Percentiles rank a stretch among this genome's conserved stretches.
These are phyloP conservation scores for Sphagnurus paluster DNA, from an alignment of 1,284 basidiomycete species.

Conservation along the genomic window DNA sequence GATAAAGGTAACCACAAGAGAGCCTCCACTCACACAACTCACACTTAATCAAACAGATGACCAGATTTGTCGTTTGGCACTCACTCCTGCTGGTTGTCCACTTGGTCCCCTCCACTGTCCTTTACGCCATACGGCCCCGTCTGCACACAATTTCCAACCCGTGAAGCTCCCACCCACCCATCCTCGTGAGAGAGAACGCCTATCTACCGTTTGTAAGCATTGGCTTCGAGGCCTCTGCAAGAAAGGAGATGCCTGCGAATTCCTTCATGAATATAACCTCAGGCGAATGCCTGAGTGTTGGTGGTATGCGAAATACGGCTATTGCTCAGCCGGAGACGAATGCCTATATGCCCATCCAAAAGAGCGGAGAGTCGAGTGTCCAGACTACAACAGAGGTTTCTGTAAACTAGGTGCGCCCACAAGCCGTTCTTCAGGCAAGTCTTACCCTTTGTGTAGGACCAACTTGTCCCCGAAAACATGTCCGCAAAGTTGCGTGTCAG, in stretches of 20 bases:
- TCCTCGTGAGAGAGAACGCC: constrained; percentile 81
- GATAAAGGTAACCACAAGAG: constrained; percentile 72
- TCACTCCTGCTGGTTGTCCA: constrained; percentile 83
- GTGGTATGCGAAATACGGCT: constrained; percentile 98
- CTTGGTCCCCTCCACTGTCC: constrained; percentile 88
- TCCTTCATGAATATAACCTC: constrained; percentile 98
- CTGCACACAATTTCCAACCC: constrained; percentile 84
- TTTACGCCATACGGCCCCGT: constrained; percentile 85
- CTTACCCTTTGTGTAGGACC: constrained; percentile 59
- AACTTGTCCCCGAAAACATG: constrained; percentile 89
- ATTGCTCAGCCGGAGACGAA: constrained; percentile 97
- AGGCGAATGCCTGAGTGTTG: constrained; percentile 99
- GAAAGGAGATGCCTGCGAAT: constrained; percentile 98
- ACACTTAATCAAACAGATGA: constrained; percentile 58
- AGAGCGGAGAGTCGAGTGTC: constrained; percentile 90
- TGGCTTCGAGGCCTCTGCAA: constrained; percentile 98
- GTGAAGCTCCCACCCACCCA: constrained; percentile 79
- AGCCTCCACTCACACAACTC: constrained; percentile 7
- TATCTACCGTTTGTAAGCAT: constrained; percentile 98
- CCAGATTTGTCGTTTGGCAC: constrained; percentile 85
- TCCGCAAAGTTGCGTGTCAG: constrained; percentile 89
- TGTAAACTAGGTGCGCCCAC: constrained; percentile 78
- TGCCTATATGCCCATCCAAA: constrained; percentile 99
- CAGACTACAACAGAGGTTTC: constrained; percentile 94
- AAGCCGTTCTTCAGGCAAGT: constrained; percentile 2